Base-by-base conservation (phyloP, 1,139 yeast species). In the Suhomyces panamericanus region DNA sequence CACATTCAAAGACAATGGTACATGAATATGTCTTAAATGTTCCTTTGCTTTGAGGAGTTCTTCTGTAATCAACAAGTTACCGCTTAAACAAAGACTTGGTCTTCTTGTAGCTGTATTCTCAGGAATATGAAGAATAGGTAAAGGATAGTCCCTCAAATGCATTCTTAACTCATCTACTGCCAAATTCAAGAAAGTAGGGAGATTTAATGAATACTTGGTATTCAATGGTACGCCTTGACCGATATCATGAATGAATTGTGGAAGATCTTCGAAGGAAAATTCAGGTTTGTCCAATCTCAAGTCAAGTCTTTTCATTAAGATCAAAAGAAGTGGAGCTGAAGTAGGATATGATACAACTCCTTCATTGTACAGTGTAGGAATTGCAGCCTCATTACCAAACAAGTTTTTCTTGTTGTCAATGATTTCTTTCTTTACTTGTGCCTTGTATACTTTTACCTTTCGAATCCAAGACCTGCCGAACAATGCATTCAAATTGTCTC, bases 161-260 rank as follows among this genome's bases (percentile, higher is more conserved):
- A 81, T 67, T 28, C 84, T 63, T 33, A 80, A 60, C 47, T 82
- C 87, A 11, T 69, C 69, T 34, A 83, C 63, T 10, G 65, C 64
- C 45, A 85, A 60, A 28, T 75, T 70, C 17, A 82, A 45, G 60
- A 67, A 72, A 43, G 83, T 58, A 0, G 98, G 98, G 2, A 90
- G 58, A 58, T 86, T 62, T 16, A 87, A 69, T 0, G 95, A 81
- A 60, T 83, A 91, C 42, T 70, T 60, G 0, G 91, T 80, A 50
- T 84, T 86, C 43, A 63, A 59, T 0, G 98, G 97, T 22, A 85
- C 77, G 0, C 95, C 95, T 60, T 89, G 91, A 5, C 98, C 98
- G 14, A 85, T 72, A 15, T 81, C 77, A 57, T 83, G 66, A 28
- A 91, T 62, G 58, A 83, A 90, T 24, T 81, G 67, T 0, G 87